Percentiles rank a stretch among this genome's conserved stretches.
Conservation (phyloP, 2,329 filamentous ascomycete genomes). For the Fusarium sarcochroum region DNA sequence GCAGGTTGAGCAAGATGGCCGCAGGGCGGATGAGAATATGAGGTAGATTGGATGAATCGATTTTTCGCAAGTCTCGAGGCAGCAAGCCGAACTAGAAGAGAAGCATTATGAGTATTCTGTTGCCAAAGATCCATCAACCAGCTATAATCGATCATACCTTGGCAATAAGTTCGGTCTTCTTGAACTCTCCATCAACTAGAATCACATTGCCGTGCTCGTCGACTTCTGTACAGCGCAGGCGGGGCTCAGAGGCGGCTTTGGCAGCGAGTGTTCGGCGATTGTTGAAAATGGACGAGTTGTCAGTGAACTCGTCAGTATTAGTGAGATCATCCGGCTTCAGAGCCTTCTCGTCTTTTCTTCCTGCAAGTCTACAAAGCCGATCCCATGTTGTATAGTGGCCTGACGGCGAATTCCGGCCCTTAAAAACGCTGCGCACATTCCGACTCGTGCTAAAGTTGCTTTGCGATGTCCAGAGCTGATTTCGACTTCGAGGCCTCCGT, state of each 20-base stretch:
- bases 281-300: conserved; percentile 71
- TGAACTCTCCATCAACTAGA: conserved; percentile 94
- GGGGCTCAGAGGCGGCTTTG: conserved; percentile 86
- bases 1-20: conserved; percentile 92
- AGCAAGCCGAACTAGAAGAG: conserved; percentile 83
- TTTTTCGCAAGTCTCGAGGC: conserved; percentile 95
- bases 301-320: conserved; percentile 69
- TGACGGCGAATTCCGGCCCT: conserved; percentile 35
- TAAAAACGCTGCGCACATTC: conserved; percentile 39
- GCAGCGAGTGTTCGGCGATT: conserved; percentile 78
- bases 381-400: conserved; percentile 60
- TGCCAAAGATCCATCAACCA: neutral
- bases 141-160: conserved; percentile 69
- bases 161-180: conserved; percentile 96
- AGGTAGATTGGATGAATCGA: conserved; percentile 94
- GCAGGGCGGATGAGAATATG: conserved; percentile 95
- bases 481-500: conserved; percentile 25
- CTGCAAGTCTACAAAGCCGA: conserved; percentile 61
- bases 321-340: conserved; percentile 72
- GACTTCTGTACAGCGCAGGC: conserved; percentile 93
- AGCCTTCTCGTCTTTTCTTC: conserved; percentile 56
- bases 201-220: conserved; percentile 94
- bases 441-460: conserved; percentile 52
- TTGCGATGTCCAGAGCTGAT: conserved; percentile 24
- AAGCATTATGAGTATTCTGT: conserved; percentile 14